Conservation (phyloP, 306 rosid genomes). For the Bauhinia variegata region DNA sequence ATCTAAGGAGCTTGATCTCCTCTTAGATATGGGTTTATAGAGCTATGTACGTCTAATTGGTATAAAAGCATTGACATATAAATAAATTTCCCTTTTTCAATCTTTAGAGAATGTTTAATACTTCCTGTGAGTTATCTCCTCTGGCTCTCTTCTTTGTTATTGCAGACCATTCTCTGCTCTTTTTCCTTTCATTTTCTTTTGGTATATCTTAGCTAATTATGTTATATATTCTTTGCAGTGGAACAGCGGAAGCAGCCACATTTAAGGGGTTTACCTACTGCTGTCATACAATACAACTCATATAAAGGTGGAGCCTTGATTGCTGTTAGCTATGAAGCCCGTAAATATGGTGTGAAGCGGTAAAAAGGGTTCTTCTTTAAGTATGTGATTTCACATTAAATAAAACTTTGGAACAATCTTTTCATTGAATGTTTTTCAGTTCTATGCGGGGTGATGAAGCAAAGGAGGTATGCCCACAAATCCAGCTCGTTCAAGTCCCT, state of each 20-base stretch:
- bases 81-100: background rate
- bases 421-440: conserved; percentile 46
- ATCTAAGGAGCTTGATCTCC: background rate
- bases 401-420: background rate
- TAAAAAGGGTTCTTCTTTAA: conserved; percentile 22
- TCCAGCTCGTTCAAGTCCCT: conserved; percentile 86
- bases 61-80: background rate
- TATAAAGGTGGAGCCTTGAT: conserved; percentile 91
- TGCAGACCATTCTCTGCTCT: background rate
- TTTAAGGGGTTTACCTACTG: conserved; percentile 82
- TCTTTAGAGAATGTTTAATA: background rate
- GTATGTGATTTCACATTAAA: background rate
- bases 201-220: conserved; percentile 5
- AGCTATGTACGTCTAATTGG: background rate
- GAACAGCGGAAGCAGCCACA: conserved; percentile 86
- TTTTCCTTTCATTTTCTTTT: background rate
- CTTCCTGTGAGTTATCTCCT: background rate
- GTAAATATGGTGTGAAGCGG: conserved; percentile 84
- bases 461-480: conserved; percentile 75
- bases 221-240: conserved; percentile 48
- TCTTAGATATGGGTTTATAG: background rate
- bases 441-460: conserved; percentile 98
- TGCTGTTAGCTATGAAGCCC: conserved; percentile 98
- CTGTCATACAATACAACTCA: conserved; percentile 89
- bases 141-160: background rate